Evolutionary conservation across 108 stramenopile species (phyloP).

Genomic region (Stephanodiscus triporus): DNA sequence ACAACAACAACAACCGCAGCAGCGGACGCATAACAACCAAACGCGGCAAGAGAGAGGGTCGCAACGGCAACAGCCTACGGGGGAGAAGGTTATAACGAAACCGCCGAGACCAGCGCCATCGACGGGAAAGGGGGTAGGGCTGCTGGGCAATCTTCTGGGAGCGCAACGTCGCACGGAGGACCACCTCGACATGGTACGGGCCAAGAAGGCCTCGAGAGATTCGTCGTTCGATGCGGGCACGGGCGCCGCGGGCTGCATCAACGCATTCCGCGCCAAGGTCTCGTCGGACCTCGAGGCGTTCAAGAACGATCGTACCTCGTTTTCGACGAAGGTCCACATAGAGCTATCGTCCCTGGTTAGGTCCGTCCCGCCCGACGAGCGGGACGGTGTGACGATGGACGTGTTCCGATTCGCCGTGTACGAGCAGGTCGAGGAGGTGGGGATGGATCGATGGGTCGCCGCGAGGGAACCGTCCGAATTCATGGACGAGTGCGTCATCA

Average conservation of each 20-base stretch:
- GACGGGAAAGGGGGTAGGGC: constrained; percentile 53
- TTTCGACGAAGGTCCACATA: constrained; percentile 30
- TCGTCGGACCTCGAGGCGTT: constrained; percentile 34
- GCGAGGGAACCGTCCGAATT: constrained; percentile 83
- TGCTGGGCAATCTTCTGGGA: constrained; percentile 77
- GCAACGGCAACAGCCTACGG: background rate
- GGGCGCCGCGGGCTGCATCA: constrained; percentile 45
- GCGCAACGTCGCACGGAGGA: constrained; percentile 75
- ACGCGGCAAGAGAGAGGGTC: background rate
- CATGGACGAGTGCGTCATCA: constrained; percentile 76
- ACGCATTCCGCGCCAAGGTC: constrained; percentile 35
- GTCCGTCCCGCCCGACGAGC: constrained; percentile 41
- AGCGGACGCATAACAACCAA: no score
- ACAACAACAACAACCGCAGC: constrained; percentile 15
- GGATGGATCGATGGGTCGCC: constrained; percentile 82
- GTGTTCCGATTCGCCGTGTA: constrained; percentile 84
- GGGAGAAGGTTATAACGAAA: constrained; percentile 3
- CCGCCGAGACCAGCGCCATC: constrained; percentile 17
- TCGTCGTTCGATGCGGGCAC: constrained; percentile 10
- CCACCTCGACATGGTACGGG: constrained; percentile 56
- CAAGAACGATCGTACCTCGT: constrained; percentile 21
- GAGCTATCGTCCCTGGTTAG: constrained; percentile 24
- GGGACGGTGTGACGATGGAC: constrained; percentile 78
- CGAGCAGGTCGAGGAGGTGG: constrained; percentile 86
- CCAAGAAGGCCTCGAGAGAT: constrained; percentile 20